phyloP scores from a whole-genome alignment of 805 yeast genomes.

The Wickerhamomyces chambardii region DNA sequence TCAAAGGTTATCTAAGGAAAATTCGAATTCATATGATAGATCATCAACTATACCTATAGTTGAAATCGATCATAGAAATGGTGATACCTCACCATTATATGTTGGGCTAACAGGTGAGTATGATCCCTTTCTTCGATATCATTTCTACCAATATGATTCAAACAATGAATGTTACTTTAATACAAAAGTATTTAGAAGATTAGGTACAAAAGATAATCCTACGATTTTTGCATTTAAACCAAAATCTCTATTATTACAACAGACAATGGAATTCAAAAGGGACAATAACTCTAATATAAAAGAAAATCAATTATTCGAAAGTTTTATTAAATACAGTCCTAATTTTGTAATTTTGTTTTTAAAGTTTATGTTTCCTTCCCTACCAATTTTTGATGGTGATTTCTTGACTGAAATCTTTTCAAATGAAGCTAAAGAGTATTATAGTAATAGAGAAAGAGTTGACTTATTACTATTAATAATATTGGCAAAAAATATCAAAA shows the following conservation, averaged over 20 bases:
- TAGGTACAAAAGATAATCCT: constrained; percentile 3
- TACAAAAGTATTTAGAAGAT: constrained; percentile 4
- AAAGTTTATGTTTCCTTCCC: constrained; percentile 4
- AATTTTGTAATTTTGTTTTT: constrained; percentile 4
- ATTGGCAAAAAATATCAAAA: constrained; percentile 2
- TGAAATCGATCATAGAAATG: constrained; percentile 1
- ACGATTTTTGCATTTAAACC: constrained; percentile 4
- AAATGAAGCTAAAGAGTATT: constrained; percentile 4
- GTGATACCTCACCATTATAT: constrained; percentile 1
- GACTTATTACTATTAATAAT: constrained; percentile 1
- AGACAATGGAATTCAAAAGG: background rate
- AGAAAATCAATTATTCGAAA: background rate
- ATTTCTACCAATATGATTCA: constrained; percentile 5
- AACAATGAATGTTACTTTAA: constrained; percentile 6
- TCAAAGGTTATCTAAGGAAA: too few species aligned
- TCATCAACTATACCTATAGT: too few species aligned
- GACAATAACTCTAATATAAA: background rate
- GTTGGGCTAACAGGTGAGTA: constrained; percentile 5
- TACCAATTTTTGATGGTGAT: constrained; percentile 6
- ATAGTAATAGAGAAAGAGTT: constrained; percentile 2
- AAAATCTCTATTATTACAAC: background rate
- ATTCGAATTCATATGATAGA: too few species aligned
- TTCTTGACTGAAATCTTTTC: constrained; percentile 6
- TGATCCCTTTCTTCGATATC: constrained; percentile 7
- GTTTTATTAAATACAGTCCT: constrained; percentile 2